Base-by-base conservation (phyloP, 2,329 filamentous ascomycete genomes). In the Aureobasidium mangrovei region DNA sequence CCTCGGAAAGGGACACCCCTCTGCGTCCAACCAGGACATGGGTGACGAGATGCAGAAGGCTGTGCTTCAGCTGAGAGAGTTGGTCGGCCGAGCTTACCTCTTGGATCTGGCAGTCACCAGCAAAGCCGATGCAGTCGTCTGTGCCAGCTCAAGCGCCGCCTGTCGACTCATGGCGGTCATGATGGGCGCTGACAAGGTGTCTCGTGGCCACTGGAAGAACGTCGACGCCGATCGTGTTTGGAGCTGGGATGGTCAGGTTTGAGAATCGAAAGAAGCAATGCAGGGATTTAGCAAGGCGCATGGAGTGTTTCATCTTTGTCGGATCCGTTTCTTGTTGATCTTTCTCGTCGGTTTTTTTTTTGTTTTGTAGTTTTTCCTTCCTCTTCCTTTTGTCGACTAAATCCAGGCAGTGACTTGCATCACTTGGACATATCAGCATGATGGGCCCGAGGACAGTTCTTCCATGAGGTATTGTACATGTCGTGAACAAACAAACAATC, bases 141-240 rank as follows among this genome's bases (percentile, higher is more conserved):
- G 89, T 64, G 86, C 83, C 2, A 84, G 91, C 27, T 88, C 84
- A 61, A 81, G 83, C 58, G 67, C 70, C 12, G 74, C 67, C 3
- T 95, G 89, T 67, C 78, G 87, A 26, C 63, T 94, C 52, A 67
- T 94, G 58, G 89, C 81, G 2, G 87, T 95, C 39, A 90, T 94
- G 84, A 82, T 93, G 82, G 89, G 89, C 0, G 91, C 87, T 86
- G 84, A 91, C 36, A 76, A 74, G 31, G 76, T 89, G 57, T 73
- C 73, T 33, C 68, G 75, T 18, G 77, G 75, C 1, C 74, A 76
- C 42, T 94, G 88, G 86, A 75, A 81, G 56, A 94, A 94, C 69
- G 79, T 95, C n/a, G 87, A 91, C 66, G 85, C 84, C 1, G 77
- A 77, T 1, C 59, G 67, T 53, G 44, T 43, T 4, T 69, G 67